Evolutionary conservation across 2,329 filamentous ascomycete genomes (phyloP).

Genomic region (Cryphonectria naterciae): DNA sequence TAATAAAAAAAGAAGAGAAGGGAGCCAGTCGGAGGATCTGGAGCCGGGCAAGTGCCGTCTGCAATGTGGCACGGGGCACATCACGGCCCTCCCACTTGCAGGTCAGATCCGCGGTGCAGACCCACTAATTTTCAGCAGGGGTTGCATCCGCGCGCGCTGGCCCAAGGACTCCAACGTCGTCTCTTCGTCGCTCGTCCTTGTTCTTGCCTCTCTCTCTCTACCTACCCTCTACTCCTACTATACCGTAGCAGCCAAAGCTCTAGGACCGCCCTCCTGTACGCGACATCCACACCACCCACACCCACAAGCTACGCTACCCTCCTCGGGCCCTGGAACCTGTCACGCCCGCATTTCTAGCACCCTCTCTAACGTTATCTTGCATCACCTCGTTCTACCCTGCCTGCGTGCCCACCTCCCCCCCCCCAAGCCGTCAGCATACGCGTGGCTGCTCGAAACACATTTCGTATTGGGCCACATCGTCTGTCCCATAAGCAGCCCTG

Average conservation of each 20-base stretch:
- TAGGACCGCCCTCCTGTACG: background rate
- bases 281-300: slow-evolving; percentile 18
- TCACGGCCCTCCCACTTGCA: slow-evolving; percentile 23
- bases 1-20: background rate
- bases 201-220: slow-evolving; percentile 3
- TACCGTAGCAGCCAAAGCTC: background rate
- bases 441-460: slow-evolving; percentile 15
- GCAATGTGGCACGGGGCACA: slow-evolving; percentile 28
- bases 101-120: slow-evolving; percentile 14
- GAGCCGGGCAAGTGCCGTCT: slow-evolving; percentile 19
- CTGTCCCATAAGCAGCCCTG: slow-evolving; percentile 9
- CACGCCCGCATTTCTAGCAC: slow-evolving; percentile 14
- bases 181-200: slow-evolving; percentile 3
- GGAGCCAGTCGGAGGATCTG: slow-evolving; percentile 12
- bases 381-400: slow-evolving; percentile 9
- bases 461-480: slow-evolving; percentile 19
- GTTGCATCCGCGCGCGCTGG: slow-evolving; percentile 8
- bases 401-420: slow-evolving; percentile 8
- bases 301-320: slow-evolving; percentile 7
- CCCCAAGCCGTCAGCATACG: slow-evolving; percentile 20
- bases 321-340: slow-evolving; percentile 15
- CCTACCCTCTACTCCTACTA: background rate
- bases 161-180: slow-evolving; percentile 21
- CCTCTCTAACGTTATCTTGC: slow-evolving; percentile 11
- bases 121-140: slow-evolving; percentile 22